A percentile compares a stretch with the other conserved stretches of the same genome.
Conservation (phyloP, 768 basidiomycete genomes). For the Kwoniella heveanensis region DNA sequence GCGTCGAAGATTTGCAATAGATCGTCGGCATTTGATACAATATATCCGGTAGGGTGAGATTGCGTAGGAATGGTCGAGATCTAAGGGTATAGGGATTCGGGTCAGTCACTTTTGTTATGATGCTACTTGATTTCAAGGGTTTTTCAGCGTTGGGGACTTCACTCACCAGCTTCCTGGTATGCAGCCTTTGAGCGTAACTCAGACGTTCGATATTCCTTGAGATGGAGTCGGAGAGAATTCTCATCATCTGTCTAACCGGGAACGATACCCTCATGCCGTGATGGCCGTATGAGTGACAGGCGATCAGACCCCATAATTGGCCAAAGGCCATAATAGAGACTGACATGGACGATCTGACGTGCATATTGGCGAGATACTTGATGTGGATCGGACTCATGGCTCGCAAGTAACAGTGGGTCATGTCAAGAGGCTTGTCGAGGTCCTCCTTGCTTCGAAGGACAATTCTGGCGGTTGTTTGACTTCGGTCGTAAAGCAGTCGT, state of each 20-base stretch:
- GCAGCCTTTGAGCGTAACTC: constrained; percentile 73
- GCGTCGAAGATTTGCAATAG: constrained; percentile 74
- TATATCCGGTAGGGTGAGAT: constrained; percentile 72
- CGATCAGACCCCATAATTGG: constrained; percentile 75
- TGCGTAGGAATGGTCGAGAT: constrained; percentile 71
- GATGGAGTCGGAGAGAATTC: constrained; percentile 75
- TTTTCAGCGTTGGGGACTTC: background rate
- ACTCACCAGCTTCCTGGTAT: constrained; percentile 73
- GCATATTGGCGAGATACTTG: constrained; percentile 80
- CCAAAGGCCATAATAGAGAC: constrained; percentile 80
- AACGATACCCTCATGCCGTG: constrained; percentile 84
- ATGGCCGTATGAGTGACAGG: constrained; percentile 74
- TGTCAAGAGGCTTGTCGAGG: constrained; percentile 70
- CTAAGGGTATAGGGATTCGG: constrained; percentile 56
- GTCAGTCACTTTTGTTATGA: too few species aligned
- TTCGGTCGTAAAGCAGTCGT: constrained; percentile 72
- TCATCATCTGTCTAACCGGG: constrained; percentile 78
- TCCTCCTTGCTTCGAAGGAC: constrained; percentile 68
- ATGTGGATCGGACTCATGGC: constrained; percentile 86
- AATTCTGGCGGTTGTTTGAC: constrained; percentile 71
- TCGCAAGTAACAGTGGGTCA: constrained; percentile 81
- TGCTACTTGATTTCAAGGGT: too few species aligned
- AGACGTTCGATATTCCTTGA: constrained; percentile 77
- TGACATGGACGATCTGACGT: constrained; percentile 82
- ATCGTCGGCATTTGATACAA: constrained; percentile 78